Evolutionary conservation across 441 rosid genomes (phyloP).

Genomic region (Mallotus japonicus): DNA sequence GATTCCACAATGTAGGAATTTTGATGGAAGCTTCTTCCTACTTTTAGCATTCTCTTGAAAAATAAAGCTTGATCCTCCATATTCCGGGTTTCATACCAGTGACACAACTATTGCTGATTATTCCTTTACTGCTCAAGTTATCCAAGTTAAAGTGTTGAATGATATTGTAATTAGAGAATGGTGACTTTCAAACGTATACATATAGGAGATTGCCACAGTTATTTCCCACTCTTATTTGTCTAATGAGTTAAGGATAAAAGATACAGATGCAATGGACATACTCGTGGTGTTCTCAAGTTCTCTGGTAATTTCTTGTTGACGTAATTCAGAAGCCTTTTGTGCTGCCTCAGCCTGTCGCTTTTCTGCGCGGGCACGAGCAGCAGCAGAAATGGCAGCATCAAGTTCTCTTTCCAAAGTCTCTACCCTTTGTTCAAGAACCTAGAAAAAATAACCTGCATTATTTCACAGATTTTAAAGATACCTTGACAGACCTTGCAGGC

Average conservation of each 20-base stretch:
- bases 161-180: not conserved
- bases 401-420: slow-evolving; percentile 91
- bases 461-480: too few relatives aligned
- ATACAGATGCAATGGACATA: slow-evolving; percentile 24
- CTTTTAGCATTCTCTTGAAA: not conserved
- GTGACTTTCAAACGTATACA: not conserved
- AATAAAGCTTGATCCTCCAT: not conserved
- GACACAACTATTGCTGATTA: too few relatives aligned
- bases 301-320: slow-evolving; percentile 63
- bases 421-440: not conserved
- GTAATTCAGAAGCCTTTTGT: slow-evolving; percentile 81
- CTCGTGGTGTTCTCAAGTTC: slow-evolving; percentile 99
- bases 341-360: slow-evolving; percentile 89
- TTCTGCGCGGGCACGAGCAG: slow-evolving; percentile 84
- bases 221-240: not conserved
- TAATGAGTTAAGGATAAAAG: not conserved
- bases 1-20: not conserved
- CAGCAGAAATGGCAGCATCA: slow-evolving; percentile 91
- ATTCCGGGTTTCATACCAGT: not conserved
- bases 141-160: not conserved
- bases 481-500: too few relatives aligned
- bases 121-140: not conserved
- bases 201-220: not conserved
- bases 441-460: too few relatives aligned
- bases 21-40: not conserved